Evolutionary conservation across 169 alveolate species (phyloP).

Genomic region (Plasmodium vinckei): DNA sequence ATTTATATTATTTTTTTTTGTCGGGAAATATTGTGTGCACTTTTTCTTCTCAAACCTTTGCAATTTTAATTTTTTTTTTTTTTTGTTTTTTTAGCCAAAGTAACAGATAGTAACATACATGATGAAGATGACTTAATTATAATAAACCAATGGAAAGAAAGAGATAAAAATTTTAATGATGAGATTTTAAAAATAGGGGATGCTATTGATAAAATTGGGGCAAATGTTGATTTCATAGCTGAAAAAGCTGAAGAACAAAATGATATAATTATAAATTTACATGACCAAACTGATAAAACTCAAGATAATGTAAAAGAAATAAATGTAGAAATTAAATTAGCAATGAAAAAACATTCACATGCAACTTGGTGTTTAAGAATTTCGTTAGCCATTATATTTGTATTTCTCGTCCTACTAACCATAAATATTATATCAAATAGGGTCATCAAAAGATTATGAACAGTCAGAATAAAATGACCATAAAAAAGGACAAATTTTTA

Average conservation of each 20-base stretch:
- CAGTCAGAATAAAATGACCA: background rate
- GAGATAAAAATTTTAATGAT: slow-evolving; percentile 83
- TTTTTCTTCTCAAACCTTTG: background rate
- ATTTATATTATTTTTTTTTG: too few relatives aligned
- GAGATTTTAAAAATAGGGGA: slow-evolving; percentile 86
- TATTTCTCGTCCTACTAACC: slow-evolving; percentile 35
- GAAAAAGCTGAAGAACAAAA: slow-evolving; percentile 64
- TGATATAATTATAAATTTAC: slow-evolving; percentile 76
- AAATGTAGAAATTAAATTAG: slow-evolving; percentile 63
- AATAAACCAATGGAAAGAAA: slow-evolving; percentile 79
- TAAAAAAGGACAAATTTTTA: too few relatives aligned
- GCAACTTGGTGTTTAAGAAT: slow-evolving; percentile 69
- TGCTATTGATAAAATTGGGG: slow-evolving; percentile 85
- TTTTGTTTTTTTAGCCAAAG: slow-evolving; percentile 57
- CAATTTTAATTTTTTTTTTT: background rate
- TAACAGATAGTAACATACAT: slow-evolving; percentile 68
- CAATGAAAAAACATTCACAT: slow-evolving; percentile 54
- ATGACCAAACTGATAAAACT: slow-evolving; percentile 77
- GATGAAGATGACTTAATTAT: slow-evolving; percentile 78
- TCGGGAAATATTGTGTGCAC: background rate
- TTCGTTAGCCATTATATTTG: slow-evolving; percentile 32
- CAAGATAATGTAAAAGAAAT: slow-evolving; percentile 76
- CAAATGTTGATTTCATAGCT: slow-evolving; percentile 38
- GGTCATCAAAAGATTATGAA: slow-evolving; percentile 25
- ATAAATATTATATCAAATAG: slow-evolving; percentile 33